Evolutionary conservation across 306 rosid species (phyloP).

Genomic region (Casuarina cunninghamiana): DNA sequence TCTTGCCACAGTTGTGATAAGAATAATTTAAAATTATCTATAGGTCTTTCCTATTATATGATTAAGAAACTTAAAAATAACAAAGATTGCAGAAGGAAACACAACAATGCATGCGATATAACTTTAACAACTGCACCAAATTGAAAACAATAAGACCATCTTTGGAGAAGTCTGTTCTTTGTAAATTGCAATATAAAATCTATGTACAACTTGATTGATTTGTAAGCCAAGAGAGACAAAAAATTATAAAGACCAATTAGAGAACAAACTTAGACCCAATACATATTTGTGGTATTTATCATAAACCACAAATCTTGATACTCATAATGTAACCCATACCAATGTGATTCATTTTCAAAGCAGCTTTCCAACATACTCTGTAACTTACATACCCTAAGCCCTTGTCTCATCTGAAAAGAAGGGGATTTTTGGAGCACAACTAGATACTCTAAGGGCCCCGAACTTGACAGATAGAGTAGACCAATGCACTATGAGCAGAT

Average conservation of each 20-base stretch:
- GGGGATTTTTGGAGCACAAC: neutral
- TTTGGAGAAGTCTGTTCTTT: neutral
- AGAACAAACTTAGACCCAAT: neutral
- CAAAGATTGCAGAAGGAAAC: neutral
- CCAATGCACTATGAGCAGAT: neutral
- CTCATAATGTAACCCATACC: neutral
- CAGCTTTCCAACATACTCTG: neutral
- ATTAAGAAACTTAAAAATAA: neutral
- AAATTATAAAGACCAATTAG: neutral
- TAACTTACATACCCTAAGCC: neutral
- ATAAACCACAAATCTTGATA: neutral
- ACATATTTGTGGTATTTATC: neutral
- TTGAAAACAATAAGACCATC: constrained; percentile 18
- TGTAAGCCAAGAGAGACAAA: neutral
- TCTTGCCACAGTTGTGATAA: neutral
- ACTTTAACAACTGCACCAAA: neutral
- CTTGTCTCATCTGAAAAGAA: neutral
- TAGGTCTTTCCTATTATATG: neutral
- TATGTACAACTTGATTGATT: neutral
- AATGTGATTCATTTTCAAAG: neutral
- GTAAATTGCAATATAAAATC: neutral
- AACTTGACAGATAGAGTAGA: neutral
- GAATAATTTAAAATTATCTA: neutral
- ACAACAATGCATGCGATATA: neutral
- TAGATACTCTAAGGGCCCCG: neutral